Base-by-base conservation (phyloP, 108 stramenopile species). In the Cyclotella cryptica region DNA sequence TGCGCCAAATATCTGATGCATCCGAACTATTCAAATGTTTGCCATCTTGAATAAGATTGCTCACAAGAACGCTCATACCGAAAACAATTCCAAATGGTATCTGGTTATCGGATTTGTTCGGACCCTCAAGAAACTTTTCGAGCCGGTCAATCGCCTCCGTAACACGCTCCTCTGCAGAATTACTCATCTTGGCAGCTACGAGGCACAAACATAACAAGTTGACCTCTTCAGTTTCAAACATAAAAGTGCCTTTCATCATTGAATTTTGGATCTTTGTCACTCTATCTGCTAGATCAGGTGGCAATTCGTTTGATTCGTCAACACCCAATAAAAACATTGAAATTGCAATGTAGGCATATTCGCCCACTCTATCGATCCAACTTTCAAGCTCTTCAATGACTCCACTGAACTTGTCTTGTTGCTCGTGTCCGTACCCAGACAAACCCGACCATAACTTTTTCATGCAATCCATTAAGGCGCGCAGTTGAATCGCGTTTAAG, bases 1-100 rank as follows among this genome's bases (percentile, higher is more conserved):
- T 45, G 44, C 58, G 69, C 66, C 62, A 73, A 60, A 28, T 24
- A 54, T 51, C 53, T 35, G 52, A 63, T 72, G 63, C 69, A 72
- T 66, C 78, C 5, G 68, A 80, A 13, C 47, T 46, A 24, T 52
- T 26, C 44, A 54, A 57, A 27, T 71, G 26, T 39, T 62, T 71
- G 1, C 30, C 7, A 35, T 61, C 63, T 43, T 53, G 46, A 27
- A 61, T 19, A 28, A 74, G 49, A 51, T 69, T 49, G 43, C 84
- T 81, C 8, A 85, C 81, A 54, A 93, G 88, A 12, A 88, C 58
- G 22, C 88, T 77, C 49, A 93, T 70, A 5, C 88, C 88, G 72
- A 82, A 89, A 64, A 67, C 77, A 46, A 85, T 87, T 9, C 90
- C 85, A 61, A 87, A 88, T 35, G 67, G 77, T 35, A 69, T 54